Evolutionary conservation across 441 rosid genomes (phyloP).

Genomic region (Aquilaria agallochum): DNA sequence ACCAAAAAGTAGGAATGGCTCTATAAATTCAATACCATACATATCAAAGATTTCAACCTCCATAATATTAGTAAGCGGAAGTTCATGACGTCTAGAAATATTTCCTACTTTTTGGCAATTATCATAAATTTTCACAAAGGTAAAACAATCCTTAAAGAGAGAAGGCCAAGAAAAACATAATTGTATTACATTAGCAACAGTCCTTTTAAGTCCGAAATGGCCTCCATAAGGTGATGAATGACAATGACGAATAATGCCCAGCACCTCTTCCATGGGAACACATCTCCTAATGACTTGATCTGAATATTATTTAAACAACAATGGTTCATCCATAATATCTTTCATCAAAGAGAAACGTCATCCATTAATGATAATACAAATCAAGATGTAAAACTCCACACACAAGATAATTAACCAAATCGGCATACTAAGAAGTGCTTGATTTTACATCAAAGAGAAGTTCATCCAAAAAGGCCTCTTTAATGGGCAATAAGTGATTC

Average conservation of each 20-base stretch:
- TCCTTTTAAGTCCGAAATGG: not conserved
- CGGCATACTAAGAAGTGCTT: not conserved
- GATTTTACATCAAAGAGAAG: not conserved
- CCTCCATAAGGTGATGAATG: not conserved
- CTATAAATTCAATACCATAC: not conserved
- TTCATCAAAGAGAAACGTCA: not conserved
- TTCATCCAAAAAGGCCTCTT: not conserved
- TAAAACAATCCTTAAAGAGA: not conserved
- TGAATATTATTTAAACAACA: too few relatives aligned
- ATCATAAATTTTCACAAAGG: not conserved
- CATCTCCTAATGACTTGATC: too few relatives aligned
- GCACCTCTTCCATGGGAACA: not conserved
- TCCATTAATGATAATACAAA: not conserved
- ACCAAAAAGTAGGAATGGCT: not conserved
- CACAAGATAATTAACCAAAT: not conserved
- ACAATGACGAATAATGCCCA: not conserved
- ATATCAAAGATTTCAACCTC: not conserved
- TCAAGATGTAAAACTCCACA: not conserved
- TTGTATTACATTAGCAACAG: too few relatives aligned
- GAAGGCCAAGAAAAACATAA: not conserved
- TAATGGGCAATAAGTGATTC: not conserved
- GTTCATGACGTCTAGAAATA: too few relatives aligned
- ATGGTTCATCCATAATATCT: too few relatives aligned
- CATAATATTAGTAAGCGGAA: too few relatives aligned
- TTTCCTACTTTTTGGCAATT: too few relatives aligned